Evolutionary conservation across 768 basidiomycete species (phyloP), one percentile per base, ranked within the genome.

Genomic region (Pisolithus sp.): DNA sequence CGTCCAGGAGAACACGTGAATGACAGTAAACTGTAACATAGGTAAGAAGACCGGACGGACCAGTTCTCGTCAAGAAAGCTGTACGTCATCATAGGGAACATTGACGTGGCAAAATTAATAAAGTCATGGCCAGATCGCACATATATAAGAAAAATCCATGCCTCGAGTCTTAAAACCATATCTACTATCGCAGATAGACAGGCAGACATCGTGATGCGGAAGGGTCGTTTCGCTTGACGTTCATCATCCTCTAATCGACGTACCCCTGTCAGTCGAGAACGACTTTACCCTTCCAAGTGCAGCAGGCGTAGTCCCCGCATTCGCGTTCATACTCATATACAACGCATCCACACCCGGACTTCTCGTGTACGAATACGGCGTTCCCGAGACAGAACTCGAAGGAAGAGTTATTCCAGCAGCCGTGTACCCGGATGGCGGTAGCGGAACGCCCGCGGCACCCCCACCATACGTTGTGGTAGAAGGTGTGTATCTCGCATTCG

Each of bases 291-390:
- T 54, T 9, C 62, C 59, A 38, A 64, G 50, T n/a, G 34, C 62
- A n/a, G 55, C 62, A 1, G 62, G 62, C 6, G 62, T 62, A 15
- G 61, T 52, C 3, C 62, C 62, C 15, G 52, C 52, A 45, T 53
- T 43, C 30, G 57, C 59, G 24, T 57, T 49, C 51, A 53, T 28
- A 37, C 48, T 50, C 48, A 47, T 45, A 34, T 57, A 52, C 26
- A 46, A 26, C 21, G 37, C 23, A 9, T 52, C 48, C 23, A 59
- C 60, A 41, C 59, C 52, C 24, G 53, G 51, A 38, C 46, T 47
- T 5, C 57, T 54, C 7, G 39, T 51, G 26, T 62, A 53, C n/a
- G 57, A 56, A 53, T 62, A 62, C 12, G 61, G 58, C 43, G 62
- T 62, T 20, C 62, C 57, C 1, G 51, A 39, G 13, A 41, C 45